phyloP scores from a whole-genome alignment of 495 filamentous ascomycete species.

The Physcia stellaris region DNA sequence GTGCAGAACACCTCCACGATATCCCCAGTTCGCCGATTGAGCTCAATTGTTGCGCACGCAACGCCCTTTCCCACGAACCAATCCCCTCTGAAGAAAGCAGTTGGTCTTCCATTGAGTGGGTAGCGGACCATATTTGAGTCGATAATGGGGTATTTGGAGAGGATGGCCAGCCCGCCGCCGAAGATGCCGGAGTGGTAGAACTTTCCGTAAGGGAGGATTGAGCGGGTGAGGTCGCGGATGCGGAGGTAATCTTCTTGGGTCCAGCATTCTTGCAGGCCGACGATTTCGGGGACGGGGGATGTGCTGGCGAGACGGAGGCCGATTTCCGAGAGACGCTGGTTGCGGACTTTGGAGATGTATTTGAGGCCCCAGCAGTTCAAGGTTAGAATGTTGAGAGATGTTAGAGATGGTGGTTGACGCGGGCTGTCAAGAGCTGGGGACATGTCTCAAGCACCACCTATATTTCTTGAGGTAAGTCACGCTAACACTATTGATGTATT shows the following conservation, averaged over 20 bases:
- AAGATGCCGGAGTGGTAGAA: constrained; percentile 86
- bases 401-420: too few relatives aligned
- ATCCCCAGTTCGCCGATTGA: constrained; percentile 50
- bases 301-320: constrained; percentile 56
- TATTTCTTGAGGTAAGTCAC: too few relatives aligned
- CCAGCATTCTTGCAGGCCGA: constrained; percentile 93
- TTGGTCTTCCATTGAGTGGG: constrained; percentile 86
- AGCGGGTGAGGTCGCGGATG: constrained; percentile 59
- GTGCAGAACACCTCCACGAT: constrained; percentile 91
- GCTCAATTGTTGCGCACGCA: constrained; percentile 67
- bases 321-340: constrained; percentile 72
- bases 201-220: constrained; percentile 83
- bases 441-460: too few relatives aligned
- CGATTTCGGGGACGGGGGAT: constrained; percentile 63
- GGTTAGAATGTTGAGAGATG: constrained; percentile 55
- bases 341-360: constrained; percentile 65
- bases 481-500: too few relatives aligned
- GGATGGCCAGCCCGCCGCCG: constrained; percentile 77
- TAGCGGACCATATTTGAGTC: constrained; percentile 78
- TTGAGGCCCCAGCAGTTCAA: constrained; percentile 97
- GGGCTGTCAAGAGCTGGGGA: too few relatives aligned
- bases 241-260: constrained; percentile 77
- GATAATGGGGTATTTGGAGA: constrained; percentile 95
- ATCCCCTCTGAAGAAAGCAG: constrained; percentile 86
- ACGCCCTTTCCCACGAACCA: constrained; percentile 84